A percentile compares a stretch with the other conserved stretches of the same genome.
Conservation (phyloP, 805 yeast genomes). For the Myxozyma geophila region DNA sequence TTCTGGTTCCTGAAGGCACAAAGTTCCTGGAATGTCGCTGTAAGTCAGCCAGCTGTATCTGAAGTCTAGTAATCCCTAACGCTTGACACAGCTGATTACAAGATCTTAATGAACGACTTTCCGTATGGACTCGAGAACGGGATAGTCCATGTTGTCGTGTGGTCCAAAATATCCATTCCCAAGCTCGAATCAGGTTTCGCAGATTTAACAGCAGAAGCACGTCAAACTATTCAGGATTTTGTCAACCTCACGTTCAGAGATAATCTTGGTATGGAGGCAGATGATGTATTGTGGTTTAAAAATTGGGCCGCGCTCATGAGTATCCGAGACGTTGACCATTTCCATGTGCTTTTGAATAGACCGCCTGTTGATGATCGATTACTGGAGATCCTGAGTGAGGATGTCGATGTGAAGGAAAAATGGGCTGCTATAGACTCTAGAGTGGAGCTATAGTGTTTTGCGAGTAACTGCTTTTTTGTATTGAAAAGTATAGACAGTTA, state of each 20-base stretch:
- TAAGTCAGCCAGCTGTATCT: background rate
- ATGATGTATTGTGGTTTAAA: constrained; percentile 58
- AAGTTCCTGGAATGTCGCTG: constrained; percentile 34
- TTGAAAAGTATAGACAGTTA: background rate
- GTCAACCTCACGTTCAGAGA: constrained; percentile 51
- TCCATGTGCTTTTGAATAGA: constrained; percentile 54
- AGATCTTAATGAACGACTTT: constrained; percentile 58
- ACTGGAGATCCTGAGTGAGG: constrained; percentile 18
- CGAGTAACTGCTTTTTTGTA: too few relatives aligned
- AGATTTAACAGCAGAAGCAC: constrained; percentile 44
- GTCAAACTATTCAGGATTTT: constrained; percentile 48
- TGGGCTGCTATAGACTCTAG: constrained; percentile 22
- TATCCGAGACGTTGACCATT: constrained; percentile 59
- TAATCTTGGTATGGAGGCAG: constrained; percentile 46
- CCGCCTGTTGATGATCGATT: constrained; percentile 37
- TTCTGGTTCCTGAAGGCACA: constrained; percentile 13
- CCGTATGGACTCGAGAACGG: constrained; percentile 58
- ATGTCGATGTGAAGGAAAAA: constrained; percentile 21
- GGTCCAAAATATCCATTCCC: constrained; percentile 58
- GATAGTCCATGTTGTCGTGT: constrained; percentile 58
- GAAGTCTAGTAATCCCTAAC: background rate
- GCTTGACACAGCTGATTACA: constrained; percentile 40
- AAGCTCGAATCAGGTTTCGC: constrained; percentile 46
- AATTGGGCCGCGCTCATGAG: constrained; percentile 62
- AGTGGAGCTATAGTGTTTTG: background rate